Evolutionary conservation across 371 early-diverging fungal genomes (phyloP), one percentile per base, ranked within the genome.

Genomic region (Basidiobolus meristosporus): DNA sequence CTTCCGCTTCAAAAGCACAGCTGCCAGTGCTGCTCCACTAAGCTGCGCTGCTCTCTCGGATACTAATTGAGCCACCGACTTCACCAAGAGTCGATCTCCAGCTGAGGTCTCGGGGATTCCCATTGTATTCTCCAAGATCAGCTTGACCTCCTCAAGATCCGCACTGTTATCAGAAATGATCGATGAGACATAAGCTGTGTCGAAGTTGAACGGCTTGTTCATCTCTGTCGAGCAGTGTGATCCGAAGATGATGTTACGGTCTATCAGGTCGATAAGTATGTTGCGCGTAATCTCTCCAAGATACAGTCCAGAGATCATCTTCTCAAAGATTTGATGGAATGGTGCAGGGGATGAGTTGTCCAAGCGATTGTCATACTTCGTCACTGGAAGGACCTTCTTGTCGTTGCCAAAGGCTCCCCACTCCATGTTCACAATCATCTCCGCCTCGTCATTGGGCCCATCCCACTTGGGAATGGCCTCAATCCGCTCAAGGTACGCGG

Each of bases 271-370:
- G 39, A 82, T 47, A 17, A 84, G 40, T 28, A 82, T 71, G 41
- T 75, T 73, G 31, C 93, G 82, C 5, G 68, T 62, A 31, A 97
- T 75, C 52, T 96, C 93, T 40, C 95, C 97, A 10, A 96, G 63
- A 53, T 92, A 96, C 75, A 89, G 78, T 26, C 97, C 93, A 12
- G 85, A 81, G 26, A 97, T 79, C 72, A 90, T 71, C 62, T 97
- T 93, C 60, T 93, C 95, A 42, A 83, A 84, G 21, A 82, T 70
- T 51, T 91, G 92, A 41, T 60, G 50, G 34, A 68, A 63, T 18
- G 84, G 82, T 57, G 90, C 84, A 33, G 68, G 58, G 10, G 89
- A 80, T 41, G 70, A 65, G 35, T 79, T 66, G 55, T 93, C 90
- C 37, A 92, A 57, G 46, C 71, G 69, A 56, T 71, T 68, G 57